Base-by-base conservation (phyloP, 1,139 yeast genomes). In the Ogataea hybrid region DNA sequence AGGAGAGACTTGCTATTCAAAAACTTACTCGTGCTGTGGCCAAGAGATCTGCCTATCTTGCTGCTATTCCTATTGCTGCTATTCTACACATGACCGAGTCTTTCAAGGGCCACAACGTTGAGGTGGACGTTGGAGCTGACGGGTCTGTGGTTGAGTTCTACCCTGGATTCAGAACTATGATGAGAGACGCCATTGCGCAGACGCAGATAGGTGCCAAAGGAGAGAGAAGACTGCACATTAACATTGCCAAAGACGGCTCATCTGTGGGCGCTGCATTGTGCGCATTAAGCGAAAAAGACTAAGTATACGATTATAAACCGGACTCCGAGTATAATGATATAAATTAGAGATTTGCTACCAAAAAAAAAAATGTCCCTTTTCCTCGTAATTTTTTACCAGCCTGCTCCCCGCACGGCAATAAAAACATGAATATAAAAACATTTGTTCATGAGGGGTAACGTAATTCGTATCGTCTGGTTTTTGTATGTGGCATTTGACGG, bases 211-310 rank as follows among this genome's bases (percentile, higher is more conserved):
- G 88, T 46, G 69, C 81, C 33, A 84, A 85, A 31, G 81, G 82
- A 50, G 77, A 75, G 52, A 81, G 85, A 62, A 79, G 84, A 54
- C 70, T 88, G 36, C 81, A 78, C 51, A 69, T 90, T 51, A 82
- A 79, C 50, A 81, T 89, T 53, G 94, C 96, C 31, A 85, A 87
- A 62, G 97, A 90, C 59, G 97, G 97, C 36, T 82, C 94, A 46
- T 96, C 96, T 48, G 96, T 89, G 32, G 97, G 97, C 52, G 97
- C 97, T 39, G 97, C 97, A 1, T 72, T 90, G 48, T 86, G 96
- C 67, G 97, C 97, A 5, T 55, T 71, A 37, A 53, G 59, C 39
- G 56, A 48, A 25, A 35, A 27, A 20, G 23, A 37, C 8, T 37
- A 31, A 21, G n/a, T 30, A n/a, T 10, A 35, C 18, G 18, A 5